Conservation (phyloP, 805 yeast genomes). For the Metschnikowia matae region DNA sequence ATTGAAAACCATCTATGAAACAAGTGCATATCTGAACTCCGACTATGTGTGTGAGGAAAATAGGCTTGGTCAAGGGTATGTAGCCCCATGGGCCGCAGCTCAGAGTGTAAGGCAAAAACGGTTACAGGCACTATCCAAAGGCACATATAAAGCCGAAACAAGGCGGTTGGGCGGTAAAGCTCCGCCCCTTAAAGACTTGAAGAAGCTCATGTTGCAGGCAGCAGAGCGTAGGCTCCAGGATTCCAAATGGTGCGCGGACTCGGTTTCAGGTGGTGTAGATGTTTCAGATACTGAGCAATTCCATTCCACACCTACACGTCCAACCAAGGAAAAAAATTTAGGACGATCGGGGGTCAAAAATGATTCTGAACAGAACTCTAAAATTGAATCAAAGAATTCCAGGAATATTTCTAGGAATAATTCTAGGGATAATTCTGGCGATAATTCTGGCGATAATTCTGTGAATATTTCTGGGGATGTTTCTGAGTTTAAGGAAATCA, state of each 20-base stretch:
- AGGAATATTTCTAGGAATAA: neutral
- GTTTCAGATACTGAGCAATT: neutral
- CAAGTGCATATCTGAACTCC: slow-evolving; percentile 41
- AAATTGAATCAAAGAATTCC: too few species aligned
- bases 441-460: neutral
- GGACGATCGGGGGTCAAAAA: too few species aligned
- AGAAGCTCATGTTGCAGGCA: slow-evolving; percentile 53
- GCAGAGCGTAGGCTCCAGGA: slow-evolving; percentile 59
- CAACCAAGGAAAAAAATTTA: too few species aligned
- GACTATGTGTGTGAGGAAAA: slow-evolving; percentile 49
- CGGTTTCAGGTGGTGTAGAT: slow-evolving; percentile 19
- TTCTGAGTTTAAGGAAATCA: slow-evolving; percentile 8
- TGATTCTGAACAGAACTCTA: too few species aligned
- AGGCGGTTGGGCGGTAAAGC: slow-evolving; percentile 27
- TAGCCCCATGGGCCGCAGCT: slow-evolving; percentile 11
- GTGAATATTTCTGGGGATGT: neutral
- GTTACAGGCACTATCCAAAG: slow-evolving; percentile 36
- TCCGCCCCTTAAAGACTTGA: slow-evolving; percentile 18
- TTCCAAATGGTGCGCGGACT: slow-evolving; percentile 42
- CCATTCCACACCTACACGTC: neutral
- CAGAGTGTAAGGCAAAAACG: slow-evolving; percentile 32
- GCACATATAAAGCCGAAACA: slow-evolving; percentile 38
- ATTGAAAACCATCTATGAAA: slow-evolving; percentile 48
- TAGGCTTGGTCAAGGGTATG: slow-evolving; percentile 37
- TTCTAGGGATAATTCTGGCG: neutral